These are phyloP conservation scores for Symbiodinium natans DNA, from an alignment of 73 alveolate species.

Conservation along the genomic window DNA sequence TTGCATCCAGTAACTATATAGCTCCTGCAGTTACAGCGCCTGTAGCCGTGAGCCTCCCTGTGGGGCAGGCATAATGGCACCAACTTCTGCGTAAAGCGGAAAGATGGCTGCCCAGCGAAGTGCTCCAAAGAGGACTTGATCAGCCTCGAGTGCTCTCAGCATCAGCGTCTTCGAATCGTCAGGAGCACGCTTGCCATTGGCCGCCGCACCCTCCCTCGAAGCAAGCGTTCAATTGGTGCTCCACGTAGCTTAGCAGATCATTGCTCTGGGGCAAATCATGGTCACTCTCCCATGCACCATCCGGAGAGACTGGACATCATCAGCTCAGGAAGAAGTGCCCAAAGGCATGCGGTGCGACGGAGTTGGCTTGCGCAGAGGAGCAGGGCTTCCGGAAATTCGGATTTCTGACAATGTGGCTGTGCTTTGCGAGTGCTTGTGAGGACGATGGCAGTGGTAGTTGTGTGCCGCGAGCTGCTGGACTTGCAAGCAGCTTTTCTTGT, in stretches of 20 bases:
- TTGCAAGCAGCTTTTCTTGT: too few species aligned
- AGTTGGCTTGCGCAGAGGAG: slow-evolving; percentile 70
- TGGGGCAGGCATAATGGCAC: slow-evolving; percentile 44
- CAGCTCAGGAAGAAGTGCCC: slow-evolving; percentile 82
- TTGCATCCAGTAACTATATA: too few species aligned
- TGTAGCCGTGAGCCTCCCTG: too few species aligned
- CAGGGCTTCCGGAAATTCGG: background rate
- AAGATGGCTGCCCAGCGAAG: slow-evolving; percentile 57
- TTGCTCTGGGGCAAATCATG: too few species aligned
- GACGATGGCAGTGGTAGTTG: background rate
- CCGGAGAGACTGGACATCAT: too few species aligned
- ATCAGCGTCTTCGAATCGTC: too few species aligned
- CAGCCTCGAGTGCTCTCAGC: too few species aligned
- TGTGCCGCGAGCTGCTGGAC: background rate
- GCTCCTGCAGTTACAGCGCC: background rate
- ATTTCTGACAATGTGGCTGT: too few species aligned
- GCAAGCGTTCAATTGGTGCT: slow-evolving; percentile 43
- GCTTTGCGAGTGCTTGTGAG: background rate
- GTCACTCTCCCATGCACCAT: too few species aligned
- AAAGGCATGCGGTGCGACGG: background rate
- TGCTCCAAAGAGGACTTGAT: slow-evolving; percentile 6
- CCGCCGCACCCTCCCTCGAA: slow-evolving; percentile 45
- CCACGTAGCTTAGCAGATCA: background rate
- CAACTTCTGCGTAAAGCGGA: slow-evolving; percentile 50
- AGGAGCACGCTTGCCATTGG: slow-evolving; percentile 73